phyloP scores from a whole-genome alignment of 208 protist genomes.

The Leishmania arabica region DNA sequence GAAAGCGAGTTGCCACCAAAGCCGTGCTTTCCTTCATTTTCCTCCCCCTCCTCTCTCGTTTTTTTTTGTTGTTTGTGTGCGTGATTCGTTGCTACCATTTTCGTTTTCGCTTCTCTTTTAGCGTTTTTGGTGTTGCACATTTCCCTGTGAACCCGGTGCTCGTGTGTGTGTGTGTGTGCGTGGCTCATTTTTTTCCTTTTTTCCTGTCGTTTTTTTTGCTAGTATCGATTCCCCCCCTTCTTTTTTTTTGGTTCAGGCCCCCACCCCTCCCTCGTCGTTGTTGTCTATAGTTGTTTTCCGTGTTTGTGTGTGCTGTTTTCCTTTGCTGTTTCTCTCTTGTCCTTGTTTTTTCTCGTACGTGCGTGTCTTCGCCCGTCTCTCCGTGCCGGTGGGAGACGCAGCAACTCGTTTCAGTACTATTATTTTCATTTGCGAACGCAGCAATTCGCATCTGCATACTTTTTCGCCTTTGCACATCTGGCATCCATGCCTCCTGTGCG shows the following conservation, averaged over 20 bases:
- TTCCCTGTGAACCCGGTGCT: background rate
- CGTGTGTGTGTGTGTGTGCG: background rate
- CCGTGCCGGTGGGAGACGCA: background rate
- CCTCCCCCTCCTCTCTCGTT: background rate
- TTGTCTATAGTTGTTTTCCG: background rate
- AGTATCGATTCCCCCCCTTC: background rate
- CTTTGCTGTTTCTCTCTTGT: background rate
- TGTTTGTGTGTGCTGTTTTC: background rate
- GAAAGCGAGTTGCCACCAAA: background rate
- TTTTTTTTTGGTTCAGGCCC: background rate
- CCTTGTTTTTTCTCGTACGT: background rate
- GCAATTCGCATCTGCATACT: background rate
- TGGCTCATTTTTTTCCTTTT: background rate
- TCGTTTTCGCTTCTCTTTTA: background rate
- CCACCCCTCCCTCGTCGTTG: no score
- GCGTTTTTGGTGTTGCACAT: background rate
- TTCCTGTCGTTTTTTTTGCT: background rate
- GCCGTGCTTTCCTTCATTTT: background rate
- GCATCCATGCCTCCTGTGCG: slow-evolving; percentile 23
- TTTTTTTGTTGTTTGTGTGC: background rate
- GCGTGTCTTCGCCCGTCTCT: background rate
- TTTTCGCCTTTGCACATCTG: background rate
- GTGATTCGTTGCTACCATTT: background rate
- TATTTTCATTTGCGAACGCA: background rate
- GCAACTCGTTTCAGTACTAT: background rate